A percentile compares a stretch with the other conserved stretches of the same genome.
Conservation (phyloP, 768 basidiomycete species). For the Chalciporus piperatus region DNA sequence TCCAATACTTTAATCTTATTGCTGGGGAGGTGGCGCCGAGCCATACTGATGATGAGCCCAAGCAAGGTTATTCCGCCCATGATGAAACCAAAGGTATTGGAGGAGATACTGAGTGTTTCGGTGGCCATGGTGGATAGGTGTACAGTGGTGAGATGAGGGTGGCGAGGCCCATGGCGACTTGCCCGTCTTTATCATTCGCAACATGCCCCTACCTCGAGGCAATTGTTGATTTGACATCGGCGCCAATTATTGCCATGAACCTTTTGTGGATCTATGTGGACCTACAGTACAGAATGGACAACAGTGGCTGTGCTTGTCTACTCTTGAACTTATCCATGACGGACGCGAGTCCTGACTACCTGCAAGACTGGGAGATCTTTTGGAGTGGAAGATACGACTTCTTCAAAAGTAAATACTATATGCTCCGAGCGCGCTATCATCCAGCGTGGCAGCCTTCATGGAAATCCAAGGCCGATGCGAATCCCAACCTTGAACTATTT, state of each 20-base stretch:
- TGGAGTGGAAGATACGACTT: slow-evolving; percentile 12
- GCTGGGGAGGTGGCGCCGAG: neutral
- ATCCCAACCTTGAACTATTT: neutral
- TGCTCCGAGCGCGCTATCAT: slow-evolving; percentile 22
- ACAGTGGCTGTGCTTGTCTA: neutral
- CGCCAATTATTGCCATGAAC: neutral
- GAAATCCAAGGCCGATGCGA: neutral
- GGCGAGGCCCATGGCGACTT: neutral
- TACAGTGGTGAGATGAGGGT: neutral
- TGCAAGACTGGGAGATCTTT: neutral
- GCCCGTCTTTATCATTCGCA: neutral
- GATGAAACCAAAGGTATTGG: slow-evolving; percentile 1
- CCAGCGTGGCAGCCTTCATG: slow-evolving; percentile 30
- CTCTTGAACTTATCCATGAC: neutral
- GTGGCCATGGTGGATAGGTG: neutral
- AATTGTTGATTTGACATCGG: neutral
- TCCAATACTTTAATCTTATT: slow-evolving; percentile 2
- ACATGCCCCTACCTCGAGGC: neutral
- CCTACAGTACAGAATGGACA: neutral
- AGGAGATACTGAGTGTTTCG: neutral
- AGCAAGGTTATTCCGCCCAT: neutral
- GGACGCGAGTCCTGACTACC: neutral
- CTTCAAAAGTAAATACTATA: slow-evolving; percentile 15
- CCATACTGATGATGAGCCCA: neutral
- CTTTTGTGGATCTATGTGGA: neutral